phyloP scores from a whole-genome alignment of 2,329 filamentous ascomycete genomes.

The Endoconidiophora polonica region DNA sequence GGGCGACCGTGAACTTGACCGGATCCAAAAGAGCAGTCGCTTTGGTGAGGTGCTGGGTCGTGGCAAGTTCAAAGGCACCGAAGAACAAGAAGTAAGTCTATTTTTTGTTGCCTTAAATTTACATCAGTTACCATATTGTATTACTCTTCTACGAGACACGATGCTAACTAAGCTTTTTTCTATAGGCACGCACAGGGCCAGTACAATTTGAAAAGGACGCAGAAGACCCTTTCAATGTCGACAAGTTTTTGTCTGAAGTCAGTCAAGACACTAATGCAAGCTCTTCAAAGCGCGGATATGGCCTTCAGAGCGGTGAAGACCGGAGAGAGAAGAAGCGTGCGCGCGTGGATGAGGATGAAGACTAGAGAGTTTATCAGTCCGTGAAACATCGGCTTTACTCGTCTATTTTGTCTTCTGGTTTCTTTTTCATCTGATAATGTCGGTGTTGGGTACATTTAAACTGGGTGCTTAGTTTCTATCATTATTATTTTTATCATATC shows the following conservation, averaged over 20 bases:
- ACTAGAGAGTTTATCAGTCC: constrained; percentile 15
- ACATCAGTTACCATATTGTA: background rate
- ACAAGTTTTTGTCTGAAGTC: constrained; percentile 77
- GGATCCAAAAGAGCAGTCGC: constrained; percentile 68
- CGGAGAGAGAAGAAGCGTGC: constrained; percentile 50
- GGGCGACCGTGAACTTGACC: constrained; percentile 69
- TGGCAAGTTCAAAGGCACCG: constrained; percentile 80
- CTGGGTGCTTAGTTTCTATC: no score
- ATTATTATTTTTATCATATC: no score
- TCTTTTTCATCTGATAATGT: no score
- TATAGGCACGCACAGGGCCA: constrained; percentile 63
- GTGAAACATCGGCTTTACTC: background rate
- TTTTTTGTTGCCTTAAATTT: background rate
- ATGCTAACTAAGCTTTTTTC: constrained; percentile 19
- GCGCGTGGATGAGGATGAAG: constrained; percentile 57
- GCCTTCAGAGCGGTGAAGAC: constrained; percentile 47
- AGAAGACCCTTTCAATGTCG: constrained; percentile 79
- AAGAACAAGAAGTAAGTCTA: constrained; percentile 55
- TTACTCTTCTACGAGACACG: background rate
- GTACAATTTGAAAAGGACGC: constrained; percentile 91
- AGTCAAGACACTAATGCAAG: constrained; percentile 31
- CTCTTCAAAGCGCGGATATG: constrained; percentile 58
- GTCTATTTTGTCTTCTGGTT: background rate
- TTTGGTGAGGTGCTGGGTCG: constrained; percentile 76
- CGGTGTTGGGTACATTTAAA: no score